phyloP scores from a whole-genome alignment of 78 protist species.

The Salpingoeca rosetta region DNA sequence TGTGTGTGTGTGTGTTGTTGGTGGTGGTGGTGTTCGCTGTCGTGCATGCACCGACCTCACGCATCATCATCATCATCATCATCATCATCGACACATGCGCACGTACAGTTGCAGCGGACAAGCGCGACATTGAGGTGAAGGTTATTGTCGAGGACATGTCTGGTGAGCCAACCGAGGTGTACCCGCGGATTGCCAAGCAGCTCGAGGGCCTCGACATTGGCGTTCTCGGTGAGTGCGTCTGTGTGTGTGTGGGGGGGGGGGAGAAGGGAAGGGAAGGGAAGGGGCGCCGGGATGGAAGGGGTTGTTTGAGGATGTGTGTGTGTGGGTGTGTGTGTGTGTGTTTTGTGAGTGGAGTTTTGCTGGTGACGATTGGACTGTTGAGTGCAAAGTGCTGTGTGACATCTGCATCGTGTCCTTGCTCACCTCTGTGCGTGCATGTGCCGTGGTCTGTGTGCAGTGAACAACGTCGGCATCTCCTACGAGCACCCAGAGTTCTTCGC shows the following conservation, averaged over 20 bases:
- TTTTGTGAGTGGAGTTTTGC: background rate
- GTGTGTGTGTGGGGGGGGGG: too few relatives aligned
- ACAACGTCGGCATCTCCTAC: slow-evolving; percentile 58
- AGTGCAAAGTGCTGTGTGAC: background rate
- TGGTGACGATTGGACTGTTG: background rate
- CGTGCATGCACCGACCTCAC: background rate
- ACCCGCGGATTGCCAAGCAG: background rate
- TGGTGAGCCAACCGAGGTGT: slow-evolving; percentile 3
- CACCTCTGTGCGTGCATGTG: background rate
- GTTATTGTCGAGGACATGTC: slow-evolving; percentile 28
- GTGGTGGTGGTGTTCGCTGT: background rate
- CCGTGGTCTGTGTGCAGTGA: slow-evolving; percentile 8
- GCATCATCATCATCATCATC: background rate
- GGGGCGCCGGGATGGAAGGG: too few relatives aligned
- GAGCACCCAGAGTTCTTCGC: slow-evolving; percentile 47
- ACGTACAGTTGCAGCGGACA: slow-evolving; percentile 2
- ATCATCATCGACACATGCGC: background rate
- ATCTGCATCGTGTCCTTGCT: background rate
- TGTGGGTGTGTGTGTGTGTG: background rate
- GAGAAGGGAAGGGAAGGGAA: too few relatives aligned
- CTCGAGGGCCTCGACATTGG: slow-evolving; percentile 30
- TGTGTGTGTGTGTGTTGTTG: background rate
- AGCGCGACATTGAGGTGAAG: slow-evolving; percentile 36
- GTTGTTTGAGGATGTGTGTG: too few relatives aligned
- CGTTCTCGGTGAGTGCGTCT: slow-evolving; percentile 8